phyloP scores from a whole-genome alignment of 352 stramenopile species.

The Phytopythium helicoides region DNA sequence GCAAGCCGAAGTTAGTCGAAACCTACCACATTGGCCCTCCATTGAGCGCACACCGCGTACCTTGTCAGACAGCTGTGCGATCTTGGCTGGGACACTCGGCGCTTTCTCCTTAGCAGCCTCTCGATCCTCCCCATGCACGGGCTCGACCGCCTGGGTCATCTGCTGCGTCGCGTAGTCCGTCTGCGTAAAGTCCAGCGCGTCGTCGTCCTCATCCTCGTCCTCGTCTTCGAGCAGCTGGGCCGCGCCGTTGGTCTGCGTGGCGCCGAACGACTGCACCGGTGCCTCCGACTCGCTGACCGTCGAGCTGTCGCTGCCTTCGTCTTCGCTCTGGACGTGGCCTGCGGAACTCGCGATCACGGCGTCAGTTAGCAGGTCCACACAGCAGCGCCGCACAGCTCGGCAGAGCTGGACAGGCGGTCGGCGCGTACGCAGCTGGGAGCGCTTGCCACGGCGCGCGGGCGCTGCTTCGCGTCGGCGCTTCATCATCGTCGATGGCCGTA shows the following conservation, averaged over 20 bases:
- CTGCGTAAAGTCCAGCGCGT: constrained; percentile 73
- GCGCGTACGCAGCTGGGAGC: constrained; percentile 30
- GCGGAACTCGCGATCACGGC: neutral
- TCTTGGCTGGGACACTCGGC: constrained; percentile 30
- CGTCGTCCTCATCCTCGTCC: constrained; percentile 42
- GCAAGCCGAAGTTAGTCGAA: neutral
- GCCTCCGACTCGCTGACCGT: constrained; percentile 28
- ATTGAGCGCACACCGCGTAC: constrained; percentile 7
- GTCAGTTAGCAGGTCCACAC: too few species aligned
- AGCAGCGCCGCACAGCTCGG: neutral
- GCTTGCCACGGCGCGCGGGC: constrained; percentile 22
- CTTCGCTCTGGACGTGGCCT: constrained; percentile 27
- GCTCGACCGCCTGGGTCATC: constrained; percentile 35
- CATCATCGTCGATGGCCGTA: too few species aligned
- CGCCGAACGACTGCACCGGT: constrained; percentile 18
- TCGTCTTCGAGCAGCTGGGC: too few species aligned
- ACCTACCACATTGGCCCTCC: too few species aligned
- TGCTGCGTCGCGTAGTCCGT: constrained; percentile 60
- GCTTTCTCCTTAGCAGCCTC: constrained; percentile 37
- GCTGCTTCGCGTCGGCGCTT: neutral
- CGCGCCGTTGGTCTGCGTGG: constrained; percentile 3
- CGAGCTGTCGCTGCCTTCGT: constrained; percentile 11
- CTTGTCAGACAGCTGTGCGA: constrained; percentile 57
- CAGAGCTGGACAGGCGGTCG: neutral
- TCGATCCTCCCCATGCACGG: constrained; percentile 19